Conservation (phyloP, 768 basidiomycete species). For the Leucocoprinus birnbaumii region DNA sequence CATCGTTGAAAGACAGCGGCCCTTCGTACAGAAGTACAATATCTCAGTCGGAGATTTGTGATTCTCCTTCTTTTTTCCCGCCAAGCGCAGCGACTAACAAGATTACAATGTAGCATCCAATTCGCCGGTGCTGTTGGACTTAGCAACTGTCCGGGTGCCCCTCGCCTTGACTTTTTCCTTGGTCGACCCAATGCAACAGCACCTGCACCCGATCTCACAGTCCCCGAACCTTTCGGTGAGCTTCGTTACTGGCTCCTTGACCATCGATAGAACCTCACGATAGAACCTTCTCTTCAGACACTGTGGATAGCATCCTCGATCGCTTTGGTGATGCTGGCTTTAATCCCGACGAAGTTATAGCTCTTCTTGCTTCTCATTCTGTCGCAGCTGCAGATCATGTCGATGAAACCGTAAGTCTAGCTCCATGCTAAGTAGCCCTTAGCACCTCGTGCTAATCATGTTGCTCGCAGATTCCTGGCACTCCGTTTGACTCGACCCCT, state of each 20-base stretch:
- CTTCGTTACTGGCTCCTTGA: not conserved
- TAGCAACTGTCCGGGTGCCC: conserved; percentile 40
- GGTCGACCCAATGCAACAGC: conserved; percentile 31
- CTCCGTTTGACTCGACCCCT: conserved; percentile 47
- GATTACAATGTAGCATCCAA: conserved; percentile 32
- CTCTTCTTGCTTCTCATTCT: conserved; percentile 31
- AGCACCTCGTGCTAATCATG: not conserved
- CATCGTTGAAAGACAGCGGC: conserved; percentile 32
- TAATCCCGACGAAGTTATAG: conserved; percentile 31
- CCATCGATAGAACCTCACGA: not conserved
- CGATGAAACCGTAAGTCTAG: conserved; percentile 23
- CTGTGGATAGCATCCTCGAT: conserved; percentile 26
- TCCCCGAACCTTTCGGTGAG: conserved; percentile 23
- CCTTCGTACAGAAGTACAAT: conserved; percentile 31
- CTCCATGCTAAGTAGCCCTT: conserved; percentile 12
- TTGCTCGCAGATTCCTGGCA: conserved; percentile 17
- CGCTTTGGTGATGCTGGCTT: conserved; percentile 35
- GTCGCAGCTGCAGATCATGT: conserved; percentile 30
- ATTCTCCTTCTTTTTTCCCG: conserved; percentile 7
- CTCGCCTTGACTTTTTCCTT: conserved; percentile 35
- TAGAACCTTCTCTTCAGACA: conserved; percentile 16
- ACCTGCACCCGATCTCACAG: conserved; percentile 25
- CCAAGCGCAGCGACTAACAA: conserved; percentile 12
- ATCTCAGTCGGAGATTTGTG: conserved; percentile 46
- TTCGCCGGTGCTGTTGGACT: conserved; percentile 43